phyloP scores from a whole-genome alignment of 2,329 filamentous ascomycete species.

The Ramularia collo-cygni region DNA sequence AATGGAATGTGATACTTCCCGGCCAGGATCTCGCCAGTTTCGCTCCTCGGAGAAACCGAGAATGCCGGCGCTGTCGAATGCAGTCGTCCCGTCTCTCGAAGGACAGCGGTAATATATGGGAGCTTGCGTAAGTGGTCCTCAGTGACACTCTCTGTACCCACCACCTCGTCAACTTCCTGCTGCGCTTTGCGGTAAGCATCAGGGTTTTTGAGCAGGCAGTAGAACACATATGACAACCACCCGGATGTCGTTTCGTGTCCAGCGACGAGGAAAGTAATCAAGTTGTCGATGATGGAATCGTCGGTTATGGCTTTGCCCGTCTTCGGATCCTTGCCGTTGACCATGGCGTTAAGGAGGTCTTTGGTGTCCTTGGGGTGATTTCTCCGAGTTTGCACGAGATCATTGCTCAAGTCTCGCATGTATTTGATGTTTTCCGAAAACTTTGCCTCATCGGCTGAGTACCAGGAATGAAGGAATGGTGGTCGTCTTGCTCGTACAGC shows the following conservation, averaged over 20 bases:
- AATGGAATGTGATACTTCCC: slow-evolving; percentile 56
- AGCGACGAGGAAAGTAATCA: slow-evolving; percentile 62
- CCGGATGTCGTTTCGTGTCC: slow-evolving; percentile 64
- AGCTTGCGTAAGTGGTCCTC: slow-evolving; percentile 58
- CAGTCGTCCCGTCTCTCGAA: slow-evolving; percentile 59
- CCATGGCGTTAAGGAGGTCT: slow-evolving; percentile 60
- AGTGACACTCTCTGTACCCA: slow-evolving; percentile 52
- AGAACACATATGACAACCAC: slow-evolving; percentile 58
- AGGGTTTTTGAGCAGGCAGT: slow-evolving; percentile 58
- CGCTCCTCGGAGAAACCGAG: slow-evolving; percentile 27
- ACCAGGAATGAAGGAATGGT: slow-evolving; percentile 37
- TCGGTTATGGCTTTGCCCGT: slow-evolving; percentile 57
- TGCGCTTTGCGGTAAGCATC: slow-evolving; percentile 54
- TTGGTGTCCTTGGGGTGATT: slow-evolving; percentile 50
- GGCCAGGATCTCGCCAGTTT: slow-evolving; percentile 39
- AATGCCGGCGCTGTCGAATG: slow-evolving; percentile 56
- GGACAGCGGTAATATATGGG: slow-evolving; percentile 56
- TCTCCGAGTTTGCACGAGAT: slow-evolving; percentile 55
- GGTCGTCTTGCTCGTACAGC: slow-evolving; percentile 28
- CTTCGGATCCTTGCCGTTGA: slow-evolving; percentile 59
- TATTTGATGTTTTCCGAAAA: slow-evolving; percentile 50
- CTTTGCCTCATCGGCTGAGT: slow-evolving; percentile 38
- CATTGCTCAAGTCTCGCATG: slow-evolving; percentile 49
- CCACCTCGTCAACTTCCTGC: slow-evolving; percentile 59
- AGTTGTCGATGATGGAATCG: slow-evolving; percentile 58